Evolutionary conservation across 495 filamentous ascomycete genomes (phyloP), one percentile per base, ranked within the genome.

Genomic region (Podospora pseudocomata): DNA sequence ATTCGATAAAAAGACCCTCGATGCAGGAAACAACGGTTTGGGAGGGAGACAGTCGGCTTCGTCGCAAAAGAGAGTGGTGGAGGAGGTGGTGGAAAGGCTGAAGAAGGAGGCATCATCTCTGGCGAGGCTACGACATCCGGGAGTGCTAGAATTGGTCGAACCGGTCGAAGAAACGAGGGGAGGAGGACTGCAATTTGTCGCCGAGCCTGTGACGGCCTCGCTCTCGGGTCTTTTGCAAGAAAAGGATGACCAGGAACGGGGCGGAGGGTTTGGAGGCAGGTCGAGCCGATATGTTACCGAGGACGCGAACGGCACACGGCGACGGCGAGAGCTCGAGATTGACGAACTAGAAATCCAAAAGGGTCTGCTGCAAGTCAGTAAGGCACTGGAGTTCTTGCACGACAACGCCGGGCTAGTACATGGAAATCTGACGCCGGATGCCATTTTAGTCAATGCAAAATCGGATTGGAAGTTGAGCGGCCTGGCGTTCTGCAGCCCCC

Each of bases 391-490:
- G 79, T 99, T 99, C 72, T 81, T 99, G 20, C 95, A 99, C 73
- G 95, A 98, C 76, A 97, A 94, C 74, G 95, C 95, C 30, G 92
- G 91, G 0, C 83, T 98, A 27, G 91, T 98, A 2, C 95, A 99
- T 78, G 91, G 90, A 23, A 99, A 99, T 74, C 80, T 99, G 67
- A 98, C 93, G 1, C 96, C 95, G 0, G 95, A 99, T 64, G 92
- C 94, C n/a, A 88, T 99, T 60, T 90, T 94, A 65, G 85, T 99
- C 73, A 99, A 99, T 80, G 88, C 91, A 18, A 99, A 92, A 88
- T 96, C 93, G 6, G 95, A 99, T 78, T 99, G 95, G 95, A 99
- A 99, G 76, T 91, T 99, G 63, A 93, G 92, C 64, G 94, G 94
- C 39, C 83, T 99, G 58, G 87, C 89, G n/a, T 98, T 97, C 79